phyloP scores from a whole-genome alignment of 768 basidiomycete genomes.

The Stropharia rugosoannulata region DNA sequence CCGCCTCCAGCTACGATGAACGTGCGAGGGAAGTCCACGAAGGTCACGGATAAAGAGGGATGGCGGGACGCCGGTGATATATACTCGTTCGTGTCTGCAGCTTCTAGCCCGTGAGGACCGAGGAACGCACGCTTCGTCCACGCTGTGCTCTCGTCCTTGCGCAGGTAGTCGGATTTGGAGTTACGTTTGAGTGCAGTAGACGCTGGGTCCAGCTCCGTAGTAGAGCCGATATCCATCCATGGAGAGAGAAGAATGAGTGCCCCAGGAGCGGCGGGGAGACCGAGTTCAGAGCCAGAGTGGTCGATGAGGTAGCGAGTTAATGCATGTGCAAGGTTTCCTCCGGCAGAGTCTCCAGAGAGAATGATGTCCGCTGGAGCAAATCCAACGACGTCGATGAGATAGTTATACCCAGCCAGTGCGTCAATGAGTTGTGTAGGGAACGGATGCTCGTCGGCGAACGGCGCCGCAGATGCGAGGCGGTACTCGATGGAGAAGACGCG shows the following conservation, averaged over 20 bases:
- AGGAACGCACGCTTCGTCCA: constrained; percentile 43
- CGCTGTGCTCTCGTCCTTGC: constrained; percentile 14
- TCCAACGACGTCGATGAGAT: constrained; percentile 58
- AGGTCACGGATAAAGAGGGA: constrained; percentile 34
- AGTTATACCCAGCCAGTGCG: constrained; percentile 69
- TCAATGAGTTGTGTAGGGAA: constrained; percentile 81
- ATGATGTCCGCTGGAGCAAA: constrained; percentile 63
- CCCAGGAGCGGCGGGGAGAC: constrained; percentile 44
- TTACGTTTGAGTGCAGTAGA: constrained; percentile 36
- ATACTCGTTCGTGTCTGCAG: constrained; percentile 48
- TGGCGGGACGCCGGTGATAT: constrained; percentile 57
- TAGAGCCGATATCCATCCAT: constrained; percentile 51
- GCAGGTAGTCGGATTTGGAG: constrained; percentile 37
- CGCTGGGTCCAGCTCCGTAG: constrained; percentile 19
- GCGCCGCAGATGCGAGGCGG: constrained; percentile 52
- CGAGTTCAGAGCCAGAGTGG: constrained; percentile 30
- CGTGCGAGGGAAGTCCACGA: constrained; percentile 58
- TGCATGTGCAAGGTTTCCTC: constrained; percentile 69
- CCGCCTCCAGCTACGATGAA: constrained; percentile 59
- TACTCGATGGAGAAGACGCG: constrained; percentile 70
- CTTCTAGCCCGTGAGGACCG: constrained; percentile 46
- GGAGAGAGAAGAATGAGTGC: constrained; percentile 55
- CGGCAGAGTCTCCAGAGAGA: constrained; percentile 74
- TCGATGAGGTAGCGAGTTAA: constrained; percentile 62
- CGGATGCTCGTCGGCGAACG: constrained; percentile 44